These are phyloP conservation scores for Penicillium sp. DNA, from an alignment of 2,329 filamentous ascomycete genomes.

Conservation along the genomic window DNA sequence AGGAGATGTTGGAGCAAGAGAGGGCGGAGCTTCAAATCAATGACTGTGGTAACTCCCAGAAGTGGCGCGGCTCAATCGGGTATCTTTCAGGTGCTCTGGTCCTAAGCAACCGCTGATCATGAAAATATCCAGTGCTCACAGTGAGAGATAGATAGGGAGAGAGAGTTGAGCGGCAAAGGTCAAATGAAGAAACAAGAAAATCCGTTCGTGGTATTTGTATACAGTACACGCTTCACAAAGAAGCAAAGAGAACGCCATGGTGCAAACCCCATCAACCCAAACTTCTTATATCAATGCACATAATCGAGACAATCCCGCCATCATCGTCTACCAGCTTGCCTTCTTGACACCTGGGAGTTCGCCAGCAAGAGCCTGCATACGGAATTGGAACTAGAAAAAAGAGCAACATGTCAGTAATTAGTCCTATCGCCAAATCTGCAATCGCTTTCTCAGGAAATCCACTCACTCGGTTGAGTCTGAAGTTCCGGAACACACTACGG, in stretches of 20 bases:
- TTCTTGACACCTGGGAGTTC: slow-evolving; percentile 90
- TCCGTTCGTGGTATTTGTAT: slow-evolving; percentile 18
- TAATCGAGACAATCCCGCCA: slow-evolving; percentile 3
- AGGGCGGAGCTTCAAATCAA: neutral
- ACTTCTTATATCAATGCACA: slow-evolving; percentile 19
- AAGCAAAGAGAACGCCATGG: slow-evolving; percentile 32
- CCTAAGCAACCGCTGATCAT: neutral
- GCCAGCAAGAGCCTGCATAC: slow-evolving; percentile 82
- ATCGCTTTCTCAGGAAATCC: neutral
- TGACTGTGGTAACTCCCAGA: neutral
- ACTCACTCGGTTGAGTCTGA: slow-evolving; percentile 86
- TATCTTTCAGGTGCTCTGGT: neutral
- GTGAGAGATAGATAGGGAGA: neutral
- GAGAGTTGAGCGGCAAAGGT: neutral
- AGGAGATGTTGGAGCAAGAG: neutral
- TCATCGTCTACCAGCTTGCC: slow-evolving; percentile 77
- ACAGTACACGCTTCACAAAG: slow-evolving; percentile 29
- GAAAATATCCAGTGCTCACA: neutral
- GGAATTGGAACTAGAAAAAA: slow-evolving; percentile 77
- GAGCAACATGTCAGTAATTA: slow-evolving; percentile 22
- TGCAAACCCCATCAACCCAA: slow-evolving; percentile 23
- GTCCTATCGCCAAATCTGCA: neutral
- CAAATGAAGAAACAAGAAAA: slow-evolving; percentile 3
- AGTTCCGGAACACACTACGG: slow-evolving; percentile 87
- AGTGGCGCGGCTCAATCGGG: neutral